Base-by-base conservation (phyloP, 306 rosid genomes). In the Potentilla sterilis region DNA sequence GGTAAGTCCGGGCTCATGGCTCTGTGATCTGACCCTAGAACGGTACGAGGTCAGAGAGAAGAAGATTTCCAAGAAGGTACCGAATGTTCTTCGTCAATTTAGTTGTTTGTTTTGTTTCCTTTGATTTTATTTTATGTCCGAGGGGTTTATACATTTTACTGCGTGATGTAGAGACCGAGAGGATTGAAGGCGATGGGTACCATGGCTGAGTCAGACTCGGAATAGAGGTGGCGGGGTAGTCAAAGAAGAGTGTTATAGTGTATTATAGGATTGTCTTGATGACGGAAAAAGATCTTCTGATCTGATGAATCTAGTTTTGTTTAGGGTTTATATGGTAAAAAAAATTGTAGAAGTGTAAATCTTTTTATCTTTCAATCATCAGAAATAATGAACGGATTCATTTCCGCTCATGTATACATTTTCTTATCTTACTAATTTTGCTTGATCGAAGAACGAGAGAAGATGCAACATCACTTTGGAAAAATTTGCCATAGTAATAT, bases 41-140 rank as follows among this genome's bases (percentile, higher is more conserved):
- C 89, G 97, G 44, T 94, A 94, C 32, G 96, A 94, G 78, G 98
- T 94, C 70, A 85, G 97, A 82, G 98, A 94, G 93, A 94, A 90
- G 87, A 94, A 92, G 85, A 90, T 84, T 62, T 64, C 96, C 32
- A 94, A 90, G 78, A 94, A 92, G 95, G 97, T 89, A 85, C 32
- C 15, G 2, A 2, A 35, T 43, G 21, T 24, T 21, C 11, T 3
- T 4, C 11, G 0, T 37, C 40, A 37, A 15, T 7, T 2, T 7
- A 14, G 51, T n/a, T 1, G 13, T 66, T 74, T 37, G 10, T 46
- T 3, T 0, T 12, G 18, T 61, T 32, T 59, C 38, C 3, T 8
- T 47, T 67, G 21, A 4, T 38, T 47, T 1, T 14, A 7, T 76
- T 74, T 67, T 10, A 9, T 18, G 7, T 16, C 1, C 7, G 19